These are phyloP conservation scores for Clausena lansium DNA, from an alignment of 345 rosid species.

Conservation along the genomic window DNA sequence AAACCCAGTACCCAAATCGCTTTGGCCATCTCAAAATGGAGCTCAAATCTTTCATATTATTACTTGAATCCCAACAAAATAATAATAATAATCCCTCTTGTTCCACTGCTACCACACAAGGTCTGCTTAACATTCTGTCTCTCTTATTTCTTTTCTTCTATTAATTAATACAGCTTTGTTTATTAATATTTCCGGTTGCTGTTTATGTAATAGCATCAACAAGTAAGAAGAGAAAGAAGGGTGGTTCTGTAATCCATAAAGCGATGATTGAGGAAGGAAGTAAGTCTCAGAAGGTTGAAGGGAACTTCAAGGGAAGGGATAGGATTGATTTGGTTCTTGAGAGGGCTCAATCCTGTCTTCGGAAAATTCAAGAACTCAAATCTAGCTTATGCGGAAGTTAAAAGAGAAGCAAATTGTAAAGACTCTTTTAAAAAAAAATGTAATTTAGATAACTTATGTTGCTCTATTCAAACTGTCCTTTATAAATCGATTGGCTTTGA, in stretches of 20 bases:
- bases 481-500: too few species aligned
- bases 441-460: too few species aligned
- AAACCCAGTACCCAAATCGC: conserved; percentile 1
- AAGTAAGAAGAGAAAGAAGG: conserved; percentile 1
- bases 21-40: conserved; percentile 1
- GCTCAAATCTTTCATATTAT: conserved; percentile 2
- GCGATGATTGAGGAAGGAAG: not conserved
- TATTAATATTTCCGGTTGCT: not conserved
- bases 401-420: not conserved
- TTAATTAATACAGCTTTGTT: not conserved
- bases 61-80: not conserved
- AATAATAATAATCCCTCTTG: not conserved
- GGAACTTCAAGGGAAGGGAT: not conserved
- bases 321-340: conserved; percentile 8
- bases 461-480: too few species aligned
- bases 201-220: not conserved
- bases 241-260: not conserved
- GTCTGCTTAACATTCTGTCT: not conserved
- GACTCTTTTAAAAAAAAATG: too few species aligned
- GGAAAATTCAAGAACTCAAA: conserved; percentile 2
- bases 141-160: not conserved
- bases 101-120: conserved; percentile 5
- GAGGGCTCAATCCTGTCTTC: conserved; percentile 2
- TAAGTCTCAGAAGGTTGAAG: not conserved
- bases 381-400: not conserved